Base-by-base conservation (phyloP, 164 flowering plant species). In the Taxillus chinensis region DNA sequence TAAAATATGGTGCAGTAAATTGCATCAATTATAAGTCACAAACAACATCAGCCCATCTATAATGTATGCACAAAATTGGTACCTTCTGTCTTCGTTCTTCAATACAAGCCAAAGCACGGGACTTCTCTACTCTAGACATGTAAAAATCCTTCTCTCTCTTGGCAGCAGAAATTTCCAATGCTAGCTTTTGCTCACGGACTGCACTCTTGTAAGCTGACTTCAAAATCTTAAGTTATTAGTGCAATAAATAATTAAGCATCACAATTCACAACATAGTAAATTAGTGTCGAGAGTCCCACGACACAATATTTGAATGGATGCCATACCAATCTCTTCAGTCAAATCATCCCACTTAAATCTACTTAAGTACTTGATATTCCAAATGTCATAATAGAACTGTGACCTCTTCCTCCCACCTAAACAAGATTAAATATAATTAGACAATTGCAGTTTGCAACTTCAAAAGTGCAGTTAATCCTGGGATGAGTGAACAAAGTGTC, bases 311-410 rank as follows among this genome's bases (percentile, higher is more conserved):
- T n/a, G 13, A 49, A 43, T 8, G 2, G 46, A 60, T 43, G 63
- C 8, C 55, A 39, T 90, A 93, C 99, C 97, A 55, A 76, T 77
- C 68, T 93, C 97, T 67, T 78, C 92, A 27, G 90, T 90, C 39
- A 90, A 91, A 78, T 90, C 81, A 69, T 90, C 97, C 99, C 97
- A 93, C 67, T 93, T 93, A 76, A 90, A 89, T 81, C 89, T 90
- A 59, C 88, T 84, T 45, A 90, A 70, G 66, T 90, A 93, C 77
- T 90, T 90, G 78, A 93, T 89, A 71, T 90, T 93, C 96, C 96
- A 93, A 55, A 84, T 63, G 65, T 90, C 99, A 75, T 81, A 89
- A 70, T 79, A 87, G 64, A 88, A 84, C 10, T 82, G 58, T 39
- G 97, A 93, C 65, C 86, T 75, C 81, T 84, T 93, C 86, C 68